Conservation (phyloP, 176 grass and related monocot genomes). For the Avena sativa region DNA sequence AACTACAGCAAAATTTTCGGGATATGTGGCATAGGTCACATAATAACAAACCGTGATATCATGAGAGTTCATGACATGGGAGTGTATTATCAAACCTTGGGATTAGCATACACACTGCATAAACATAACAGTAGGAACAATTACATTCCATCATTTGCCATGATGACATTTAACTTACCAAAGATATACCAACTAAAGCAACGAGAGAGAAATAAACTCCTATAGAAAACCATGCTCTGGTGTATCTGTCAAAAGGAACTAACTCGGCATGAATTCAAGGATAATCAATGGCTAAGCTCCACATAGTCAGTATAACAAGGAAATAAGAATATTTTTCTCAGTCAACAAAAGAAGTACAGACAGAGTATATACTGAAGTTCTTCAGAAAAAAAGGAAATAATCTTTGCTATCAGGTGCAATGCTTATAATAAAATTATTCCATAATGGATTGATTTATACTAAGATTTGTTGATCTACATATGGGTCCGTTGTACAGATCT, state of each 20-base stretch:
- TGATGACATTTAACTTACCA: slow-evolving; percentile 58
- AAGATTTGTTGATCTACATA: slow-evolving; percentile 24
- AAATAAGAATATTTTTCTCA: background rate
- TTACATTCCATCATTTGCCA: slow-evolving; percentile 19
- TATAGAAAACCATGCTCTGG: slow-evolving; percentile 77
- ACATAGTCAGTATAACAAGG: slow-evolving; percentile 19
- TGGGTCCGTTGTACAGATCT: background rate
- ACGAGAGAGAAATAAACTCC: slow-evolving; percentile 72
- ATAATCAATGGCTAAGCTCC: slow-evolving; percentile 1
- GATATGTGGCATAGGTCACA: slow-evolving; percentile 26
- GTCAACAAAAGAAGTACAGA: background rate
- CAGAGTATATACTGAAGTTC: background rate
- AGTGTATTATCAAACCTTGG: slow-evolving; percentile 17
- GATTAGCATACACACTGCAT: background rate
- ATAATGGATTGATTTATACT: background rate
- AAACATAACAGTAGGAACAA: slow-evolving; percentile 28
- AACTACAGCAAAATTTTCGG: background rate
- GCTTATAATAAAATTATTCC: background rate
- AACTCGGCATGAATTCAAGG: slow-evolving; percentile 23
- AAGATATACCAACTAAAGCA: slow-evolving; percentile 64
- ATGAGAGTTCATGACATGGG: slow-evolving; percentile 19
- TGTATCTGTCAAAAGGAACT: slow-evolving; percentile 52
- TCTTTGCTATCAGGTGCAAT: slow-evolving; percentile 3
- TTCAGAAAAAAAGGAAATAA: slow-evolving; percentile 6
- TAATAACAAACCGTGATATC: slow-evolving; percentile 4